Conservation (phyloP, 768 basidiomycete species). For the Daedalea quercina region DNA sequence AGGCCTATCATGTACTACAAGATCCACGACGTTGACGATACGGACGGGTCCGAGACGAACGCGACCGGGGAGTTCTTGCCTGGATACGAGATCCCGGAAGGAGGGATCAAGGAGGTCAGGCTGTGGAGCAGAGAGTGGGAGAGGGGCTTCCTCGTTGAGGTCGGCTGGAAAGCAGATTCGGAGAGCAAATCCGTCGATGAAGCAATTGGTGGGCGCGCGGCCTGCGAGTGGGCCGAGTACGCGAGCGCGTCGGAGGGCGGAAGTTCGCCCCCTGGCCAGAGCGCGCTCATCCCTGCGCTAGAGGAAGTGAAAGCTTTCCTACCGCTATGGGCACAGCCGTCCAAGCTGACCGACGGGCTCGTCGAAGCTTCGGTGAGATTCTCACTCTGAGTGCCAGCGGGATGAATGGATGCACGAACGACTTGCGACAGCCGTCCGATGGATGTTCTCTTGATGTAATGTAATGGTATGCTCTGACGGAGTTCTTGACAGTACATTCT, state of each 20-base stretch:
- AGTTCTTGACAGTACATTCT: no score
- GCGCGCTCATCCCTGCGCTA: slow-evolving; percentile 54
- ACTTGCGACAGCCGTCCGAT: no score
- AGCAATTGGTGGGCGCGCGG: slow-evolving; percentile 36
- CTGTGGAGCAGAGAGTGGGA: slow-evolving; percentile 61
- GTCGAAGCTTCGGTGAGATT: slow-evolving; percentile 45
- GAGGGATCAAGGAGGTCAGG: slow-evolving; percentile 34
- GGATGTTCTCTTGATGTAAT: no score
- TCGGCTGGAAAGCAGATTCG: slow-evolving; percentile 36
- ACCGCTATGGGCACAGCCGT: slow-evolving; percentile 61
- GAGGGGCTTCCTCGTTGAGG: slow-evolving; percentile 42
- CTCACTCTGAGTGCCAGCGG: slow-evolving; percentile 21
- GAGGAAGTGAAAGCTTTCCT: slow-evolving; percentile 61
- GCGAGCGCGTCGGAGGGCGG: slow-evolving; percentile 45
- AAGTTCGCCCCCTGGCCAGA: slow-evolving; percentile 12
- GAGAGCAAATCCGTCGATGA: background rate
- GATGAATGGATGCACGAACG: no score
- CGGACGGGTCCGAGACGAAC: slow-evolving; percentile 3
- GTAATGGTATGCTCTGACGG: no score
- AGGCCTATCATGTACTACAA: slow-evolving; percentile 36
- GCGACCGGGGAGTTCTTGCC: slow-evolving; percentile 2
- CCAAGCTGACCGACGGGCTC: slow-evolving; percentile 48
- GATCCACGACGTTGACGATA: slow-evolving; percentile 32
- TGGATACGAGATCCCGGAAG: slow-evolving; percentile 32
- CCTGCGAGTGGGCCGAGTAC: slow-evolving; percentile 66